Base-by-base conservation (phyloP, 139 green algal genomes). In the Chlamydomonas applanata region DNA sequence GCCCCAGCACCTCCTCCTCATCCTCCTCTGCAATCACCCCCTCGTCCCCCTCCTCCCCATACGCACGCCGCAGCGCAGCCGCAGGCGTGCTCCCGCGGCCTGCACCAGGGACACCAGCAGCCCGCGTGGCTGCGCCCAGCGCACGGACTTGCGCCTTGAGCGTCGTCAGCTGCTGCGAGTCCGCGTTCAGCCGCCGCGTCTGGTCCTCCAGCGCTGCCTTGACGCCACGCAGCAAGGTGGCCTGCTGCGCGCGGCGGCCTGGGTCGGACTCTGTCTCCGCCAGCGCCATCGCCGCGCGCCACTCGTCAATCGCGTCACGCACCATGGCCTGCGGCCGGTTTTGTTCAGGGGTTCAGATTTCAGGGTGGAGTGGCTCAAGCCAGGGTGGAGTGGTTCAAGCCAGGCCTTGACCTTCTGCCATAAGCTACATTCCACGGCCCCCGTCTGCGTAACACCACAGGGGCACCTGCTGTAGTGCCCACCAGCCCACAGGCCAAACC, bases 151-250 rank as follows among this genome's bases (percentile, higher is more conserved):
- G 59, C 29, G 33, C 49, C 62, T 73, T 79, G 20, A 79, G 46
- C 3, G 30, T 29, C 2, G 40, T 46, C 49, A 79, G 63, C 56
- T 79, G 62, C 2, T 22, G 22, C 46, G 60, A 17, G 52, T 79
- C 73, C 1, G 27, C 61, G 63, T 79, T 79, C 19, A 79, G 29
- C 1, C 32, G 49, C 9, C 22, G 36, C 9, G 53, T 60, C 59
- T 77, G 73, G 45, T 73, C 32, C 30, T 79, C 73, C 27, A 79
- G 45, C 7, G 35, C 69, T 2, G 63, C 62, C 49, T 79, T 79
- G 32, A 79, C 33, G 2, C 35, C 36, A 5, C 52, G 59, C 59
- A 77, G 72, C 27, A 77, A 4, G 16, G 29, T 14, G 5, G 53
- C 52, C 69, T 75, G 69, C 4, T 65, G 17, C 4, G 19, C 29